Conservation (phyloP, 2,329 filamentous ascomycete genomes). For the Aureobasidium pullulans region DNA sequence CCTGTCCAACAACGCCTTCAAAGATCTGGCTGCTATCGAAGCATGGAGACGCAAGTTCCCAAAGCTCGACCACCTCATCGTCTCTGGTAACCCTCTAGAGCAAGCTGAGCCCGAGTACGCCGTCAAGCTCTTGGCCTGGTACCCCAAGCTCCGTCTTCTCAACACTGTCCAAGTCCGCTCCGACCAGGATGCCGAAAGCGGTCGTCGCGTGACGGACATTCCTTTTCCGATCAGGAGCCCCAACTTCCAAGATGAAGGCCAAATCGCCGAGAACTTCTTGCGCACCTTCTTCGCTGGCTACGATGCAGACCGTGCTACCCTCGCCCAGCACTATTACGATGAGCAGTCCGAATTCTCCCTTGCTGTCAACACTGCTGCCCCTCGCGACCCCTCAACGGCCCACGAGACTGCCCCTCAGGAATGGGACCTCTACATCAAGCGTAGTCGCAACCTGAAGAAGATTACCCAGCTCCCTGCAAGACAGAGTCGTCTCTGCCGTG, state of each 20-base stretch:
- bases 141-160: conserved; percentile 68
- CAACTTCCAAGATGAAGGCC: conserved; percentile 65
- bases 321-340: conserved; percentile 67
- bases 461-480: conserved; percentile 55
- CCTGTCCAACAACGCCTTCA: conserved; percentile 74
- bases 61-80: conserved; percentile 70
- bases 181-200: conserved; percentile 58
- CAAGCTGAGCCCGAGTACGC: conserved; percentile 46
- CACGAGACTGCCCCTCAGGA: conserved; percentile 40
- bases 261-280: conserved; percentile 69
- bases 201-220: conserved; percentile 43
- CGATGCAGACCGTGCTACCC: conserved; percentile 60
- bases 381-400: conserved; percentile 36
- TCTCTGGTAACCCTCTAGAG: conserved; percentile 67
- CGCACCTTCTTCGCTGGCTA: conserved; percentile 66
- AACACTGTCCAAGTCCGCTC: conserved; percentile 70
- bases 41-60: conserved; percentile 75
- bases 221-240: conserved; percentile 57
- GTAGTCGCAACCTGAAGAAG: conserved; percentile 69
- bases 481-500: conserved; percentile 59
- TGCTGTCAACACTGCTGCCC: conserved; percentile 58
- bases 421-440: conserved; percentile 70
- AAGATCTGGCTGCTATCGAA: conserved; percentile 58
- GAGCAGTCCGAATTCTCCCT: conserved; percentile 67
- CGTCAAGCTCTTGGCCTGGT: conserved; percentile 69